phyloP scores from a whole-genome alignment of 768 basidiomycete genomes.

The Mycena haematopus region DNA sequence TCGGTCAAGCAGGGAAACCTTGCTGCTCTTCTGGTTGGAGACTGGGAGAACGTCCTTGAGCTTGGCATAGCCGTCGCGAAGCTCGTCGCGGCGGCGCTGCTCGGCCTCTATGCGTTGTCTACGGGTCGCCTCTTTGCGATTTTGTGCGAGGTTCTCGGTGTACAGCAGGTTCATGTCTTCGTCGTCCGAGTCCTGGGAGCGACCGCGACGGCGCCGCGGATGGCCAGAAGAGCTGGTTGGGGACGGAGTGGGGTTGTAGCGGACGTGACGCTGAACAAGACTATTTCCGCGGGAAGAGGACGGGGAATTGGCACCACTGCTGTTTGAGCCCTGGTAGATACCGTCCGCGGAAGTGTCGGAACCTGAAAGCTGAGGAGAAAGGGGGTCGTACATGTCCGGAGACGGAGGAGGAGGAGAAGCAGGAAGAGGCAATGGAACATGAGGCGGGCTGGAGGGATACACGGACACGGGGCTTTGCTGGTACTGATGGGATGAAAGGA shows the following conservation, averaged over 20 bases:
- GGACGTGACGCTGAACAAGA: conserved; percentile 75
- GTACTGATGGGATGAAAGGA: conserved; percentile 75
- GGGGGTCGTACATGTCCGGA: conserved; percentile 82
- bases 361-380: conserved; percentile 87
- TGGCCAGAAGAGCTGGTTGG: conserved; percentile 72
- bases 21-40: conserved; percentile 91
- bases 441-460: conserved; percentile 66
- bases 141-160: conserved; percentile 75
- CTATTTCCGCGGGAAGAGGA: conserved; percentile 78
- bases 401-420: conserved; percentile 79
- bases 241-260: conserved; percentile 85
- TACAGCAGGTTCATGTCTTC: conserved; percentile 73
- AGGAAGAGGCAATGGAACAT: conserved; percentile 69
- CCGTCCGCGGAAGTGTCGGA: conserved; percentile 90
- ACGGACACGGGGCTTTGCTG: conserved; percentile 67
- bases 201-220: conserved; percentile 63
- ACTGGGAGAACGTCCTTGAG: conserved; percentile 87
- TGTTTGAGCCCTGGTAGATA: conserved; percentile 79
- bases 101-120: conserved; percentile 90
- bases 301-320: conserved; percentile 78
- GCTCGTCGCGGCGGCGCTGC: conserved; percentile 86
- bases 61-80: conserved; percentile 88
- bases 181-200: conserved; percentile 81
- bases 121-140: conserved; percentile 84
- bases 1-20: conserved; percentile 87